Evolutionary conservation across 345 rosid species (phyloP).

Genomic region (Trapa incisa): DNA sequence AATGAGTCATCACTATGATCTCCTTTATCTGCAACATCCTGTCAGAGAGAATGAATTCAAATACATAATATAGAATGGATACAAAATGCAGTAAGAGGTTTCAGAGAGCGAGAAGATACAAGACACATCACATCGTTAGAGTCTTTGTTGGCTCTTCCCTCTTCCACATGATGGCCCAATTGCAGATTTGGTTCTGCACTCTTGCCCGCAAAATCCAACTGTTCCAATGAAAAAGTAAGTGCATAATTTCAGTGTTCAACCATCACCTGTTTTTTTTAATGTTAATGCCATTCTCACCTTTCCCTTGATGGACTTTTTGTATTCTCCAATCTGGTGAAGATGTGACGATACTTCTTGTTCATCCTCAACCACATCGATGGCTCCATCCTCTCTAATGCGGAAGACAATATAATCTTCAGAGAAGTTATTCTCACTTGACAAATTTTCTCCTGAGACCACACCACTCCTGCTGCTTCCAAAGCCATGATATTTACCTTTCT

Average conservation of each 20-base stretch:
- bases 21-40: constrained; percentile 18
- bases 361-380: constrained; percentile 40
- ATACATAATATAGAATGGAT: neutral
- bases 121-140: neutral
- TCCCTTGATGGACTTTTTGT: constrained; percentile 5
- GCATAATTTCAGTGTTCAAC: neutral
- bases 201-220: neutral
- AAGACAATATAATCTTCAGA: constrained; percentile 35
- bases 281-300: neutral
- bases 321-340: neutral
- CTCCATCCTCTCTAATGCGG: constrained; percentile 56
- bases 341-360: constrained; percentile 15
- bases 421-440: neutral
- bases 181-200: neutral
- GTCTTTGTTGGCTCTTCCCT: neutral
- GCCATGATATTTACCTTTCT: neutral
- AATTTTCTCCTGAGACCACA: neutral
- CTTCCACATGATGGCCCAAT: neutral
- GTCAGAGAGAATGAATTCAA: neutral
- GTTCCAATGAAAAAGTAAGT: neutral
- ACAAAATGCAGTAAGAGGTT: neutral
- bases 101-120: too few relatives aligned
- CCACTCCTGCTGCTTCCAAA: neutral
- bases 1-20: constrained; percentile 46
- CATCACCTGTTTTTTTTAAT: too few relatives aligned